Base-by-base conservation (phyloP, 306 rosid genomes). In the Luffa aegyptiaca region DNA sequence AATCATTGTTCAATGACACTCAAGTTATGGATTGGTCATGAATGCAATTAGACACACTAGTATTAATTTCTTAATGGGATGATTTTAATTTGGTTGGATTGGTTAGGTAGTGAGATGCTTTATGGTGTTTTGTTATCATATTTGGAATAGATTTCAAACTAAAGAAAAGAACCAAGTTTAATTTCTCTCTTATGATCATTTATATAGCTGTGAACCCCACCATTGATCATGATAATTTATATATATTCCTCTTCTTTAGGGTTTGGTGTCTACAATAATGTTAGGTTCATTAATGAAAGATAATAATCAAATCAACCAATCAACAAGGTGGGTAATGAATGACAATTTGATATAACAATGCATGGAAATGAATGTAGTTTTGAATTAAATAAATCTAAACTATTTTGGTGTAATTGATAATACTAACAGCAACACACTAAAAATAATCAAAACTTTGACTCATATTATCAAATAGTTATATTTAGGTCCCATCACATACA, bases 291-390 rank as follows among this genome's bases (percentile, higher is more conserved):
- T 48, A 41, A 42, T 44, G 20, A 5, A 36, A 64, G 49, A 42
- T 72, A 72, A 72, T 26, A 14, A 72, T 1, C 56, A 46, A 45
- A n/a, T n/a, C n/a, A n/a, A n/a, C n/a, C 10, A 20, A 71, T 44
- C n/a, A 33, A 72, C 44, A 49, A 48, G 59, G 77, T 72, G 31
- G 78, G 78, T 52, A 74, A 74, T 74, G 21, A 52, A 74, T 33
- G 78, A 31, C 62, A 51, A 51, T 7, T 74, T 44, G 36, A 69
- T 33, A 35, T 20, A 42, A 6, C 39, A 74, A 72, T 51, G 46
- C 62, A 74, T 51, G 78, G 45, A 16, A 33, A 35, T 49, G 7
- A n/a, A 51, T 74, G 58, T 46, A 26, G 9, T 45, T 44, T 37
- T n/a, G 5, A 21, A 26, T 48, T 72, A 18, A 45, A 71, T 11